Evolutionary conservation across 1,284 basidiomycete genomes (phyloP).

Genomic region (Pholiota adiposa): DNA sequence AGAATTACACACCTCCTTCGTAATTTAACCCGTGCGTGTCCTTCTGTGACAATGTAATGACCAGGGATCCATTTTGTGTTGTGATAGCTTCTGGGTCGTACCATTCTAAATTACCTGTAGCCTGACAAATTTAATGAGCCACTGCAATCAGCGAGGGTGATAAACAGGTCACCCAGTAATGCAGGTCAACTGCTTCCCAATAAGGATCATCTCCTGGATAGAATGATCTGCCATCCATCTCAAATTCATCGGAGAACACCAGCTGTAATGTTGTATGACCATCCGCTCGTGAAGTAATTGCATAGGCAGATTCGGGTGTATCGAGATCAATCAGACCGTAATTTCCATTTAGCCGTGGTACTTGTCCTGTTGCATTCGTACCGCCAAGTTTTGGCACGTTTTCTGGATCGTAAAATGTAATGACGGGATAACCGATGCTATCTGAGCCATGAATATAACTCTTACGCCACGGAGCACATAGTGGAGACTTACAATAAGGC

Average conservation of each 20-base stretch:
- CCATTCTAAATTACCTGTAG: constrained; percentile 41
- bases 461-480: background rate
- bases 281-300: constrained; percentile 46
- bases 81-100: constrained; percentile 63
- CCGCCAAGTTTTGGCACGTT: constrained; percentile 68
- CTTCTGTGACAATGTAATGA: constrained; percentile 76
- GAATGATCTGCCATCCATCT: constrained; percentile 69
- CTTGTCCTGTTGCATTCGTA: constrained; percentile 72
- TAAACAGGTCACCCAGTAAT: constrained; percentile 39
- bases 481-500: constrained; percentile 51
- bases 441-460: background rate
- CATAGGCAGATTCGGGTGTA: constrained; percentile 58
- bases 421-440: constrained; percentile 36
- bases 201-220: constrained; percentile 69
- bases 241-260: constrained; percentile 81
- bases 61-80: constrained; percentile 79
- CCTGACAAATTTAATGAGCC: too few relatives aligned
- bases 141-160: too few relatives aligned
- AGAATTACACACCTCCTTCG: constrained; percentile 54
- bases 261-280: constrained; percentile 51
- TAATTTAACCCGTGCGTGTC: constrained; percentile 77
- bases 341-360: constrained; percentile 52
- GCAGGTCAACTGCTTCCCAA: constrained; percentile 51
- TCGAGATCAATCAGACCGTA: constrained; percentile 67
- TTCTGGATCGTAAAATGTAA: constrained; percentile 32